These are phyloP conservation scores for Corchorus capsularis DNA, from an alignment of 345 rosid species.

Conservation along the genomic window DNA sequence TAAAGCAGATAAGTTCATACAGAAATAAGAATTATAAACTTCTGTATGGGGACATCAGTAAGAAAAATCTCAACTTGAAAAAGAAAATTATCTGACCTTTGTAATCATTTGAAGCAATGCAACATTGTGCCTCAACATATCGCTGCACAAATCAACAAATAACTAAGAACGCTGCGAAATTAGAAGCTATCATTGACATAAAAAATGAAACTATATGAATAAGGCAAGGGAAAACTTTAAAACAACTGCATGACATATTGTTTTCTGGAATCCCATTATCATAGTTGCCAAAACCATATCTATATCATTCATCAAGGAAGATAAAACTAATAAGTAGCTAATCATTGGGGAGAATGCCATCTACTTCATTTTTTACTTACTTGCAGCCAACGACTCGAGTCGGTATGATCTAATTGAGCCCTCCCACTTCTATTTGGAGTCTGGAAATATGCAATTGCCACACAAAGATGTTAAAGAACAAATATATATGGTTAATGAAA, in stretches of 20 bases:
- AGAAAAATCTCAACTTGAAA: constrained; percentile 17
- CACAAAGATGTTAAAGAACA: neutral
- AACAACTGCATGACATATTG: constrained; percentile 7
- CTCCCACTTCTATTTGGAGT: constrained; percentile 71
- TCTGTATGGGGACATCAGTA: neutral
- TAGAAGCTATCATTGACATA: constrained; percentile 11
- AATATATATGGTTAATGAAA: neutral
- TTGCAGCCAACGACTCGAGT: constrained; percentile 92
- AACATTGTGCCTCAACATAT: constrained; percentile 95
- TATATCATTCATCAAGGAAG: constrained; percentile 2
- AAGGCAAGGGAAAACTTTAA: neutral
- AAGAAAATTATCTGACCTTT: constrained; percentile 55
- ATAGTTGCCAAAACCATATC: neutral
- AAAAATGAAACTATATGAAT: constrained; percentile 14
- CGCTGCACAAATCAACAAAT: constrained; percentile 59
- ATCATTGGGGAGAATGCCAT: constrained; percentile 15
- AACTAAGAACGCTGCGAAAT: constrained; percentile 5
- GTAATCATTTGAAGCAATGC: constrained; percentile 88
- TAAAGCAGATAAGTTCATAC: constrained; percentile 8
- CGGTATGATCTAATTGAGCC: constrained; percentile 74
- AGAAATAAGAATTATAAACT: neutral
- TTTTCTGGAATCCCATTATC: neutral
- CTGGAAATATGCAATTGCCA: constrained; percentile 43
- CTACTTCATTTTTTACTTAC: constrained; percentile 52
- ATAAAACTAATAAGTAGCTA: constrained; percentile 11